phyloP scores from a whole-genome alignment of 139 green algal species.

The Bryopsis sp. region DNA sequence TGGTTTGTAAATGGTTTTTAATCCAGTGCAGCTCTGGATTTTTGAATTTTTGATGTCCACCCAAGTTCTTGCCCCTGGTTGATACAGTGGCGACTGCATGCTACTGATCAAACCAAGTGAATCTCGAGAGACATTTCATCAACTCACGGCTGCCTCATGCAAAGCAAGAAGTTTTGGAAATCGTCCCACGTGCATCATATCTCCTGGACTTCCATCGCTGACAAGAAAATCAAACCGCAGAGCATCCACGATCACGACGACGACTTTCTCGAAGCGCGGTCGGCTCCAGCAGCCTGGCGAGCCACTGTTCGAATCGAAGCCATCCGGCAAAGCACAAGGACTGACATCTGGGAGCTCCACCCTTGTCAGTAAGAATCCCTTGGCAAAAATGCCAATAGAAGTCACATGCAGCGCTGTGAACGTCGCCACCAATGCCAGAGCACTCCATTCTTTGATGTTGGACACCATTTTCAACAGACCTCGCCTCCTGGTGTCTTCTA shows the following conservation, averaged over 20 bases:
- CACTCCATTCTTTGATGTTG: too few relatives aligned
- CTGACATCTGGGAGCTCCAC: conserved; percentile 51
- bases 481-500: too few relatives aligned
- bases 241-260: conserved; percentile 73
- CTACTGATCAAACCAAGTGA: too few relatives aligned
- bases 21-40: too few relatives aligned
- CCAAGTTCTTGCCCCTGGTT: too few relatives aligned
- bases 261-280: conserved; percentile 31
- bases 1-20: too few relatives aligned
- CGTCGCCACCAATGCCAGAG: too few relatives aligned
- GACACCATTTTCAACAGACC: too few relatives aligned
- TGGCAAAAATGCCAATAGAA: conserved; percentile 52
- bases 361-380: conserved; percentile 72
- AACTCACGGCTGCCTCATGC: neutral
- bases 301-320: neutral
- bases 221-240: conserved; percentile 58
- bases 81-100: too few relatives aligned
- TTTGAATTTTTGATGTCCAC: too few relatives aligned
- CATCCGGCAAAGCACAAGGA: neutral
- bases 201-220: neutral
- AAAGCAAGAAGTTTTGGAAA: conserved; percentile 1
- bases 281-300: conserved; percentile 11
- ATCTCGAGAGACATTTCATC: too few relatives aligned
- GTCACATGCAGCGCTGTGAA: too few relatives aligned
- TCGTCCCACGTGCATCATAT: neutral